Base-by-base conservation (phyloP, 805 yeast genomes). In the Cyberlindnera mrakii region DNA sequence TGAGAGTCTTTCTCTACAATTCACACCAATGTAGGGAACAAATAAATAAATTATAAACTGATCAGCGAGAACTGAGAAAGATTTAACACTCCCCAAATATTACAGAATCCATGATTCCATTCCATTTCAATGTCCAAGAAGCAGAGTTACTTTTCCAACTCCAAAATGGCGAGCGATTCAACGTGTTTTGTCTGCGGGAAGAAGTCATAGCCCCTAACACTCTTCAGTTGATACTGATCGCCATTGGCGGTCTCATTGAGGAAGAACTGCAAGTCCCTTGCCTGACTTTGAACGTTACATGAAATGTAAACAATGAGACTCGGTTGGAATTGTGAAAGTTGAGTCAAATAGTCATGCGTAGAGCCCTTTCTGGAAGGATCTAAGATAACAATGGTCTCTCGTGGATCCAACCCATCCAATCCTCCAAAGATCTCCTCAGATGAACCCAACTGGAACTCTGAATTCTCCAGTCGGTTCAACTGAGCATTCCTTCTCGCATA, bases 301-400 rank as follows among this genome's bases (percentile, higher is more conserved):
- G 96, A 86, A 43, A 91, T 82, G 64, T 91, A 91, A 14, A 93
- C 88, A 42, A 93, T 78, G 50, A 81, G 77, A 17, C 81, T 81
- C 4, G 99, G 98, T 45, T 74, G 69, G 65, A 85, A 91, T 6
- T 69, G 81, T n/a, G 95, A 75, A 43, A 91, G 69, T 67, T 91
- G 99, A 44, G 78, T 77, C 63, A 91, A 68, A 56, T 90, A 91
- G 15, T 78, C 77, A 33, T 78, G 81, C 58, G 86, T 96, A 57
- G 98, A 90, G 1, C 99, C 99, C 63, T 91, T 93, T 58, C 99
- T 78, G 32, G 99, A 96, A 2, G 99, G 99, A 61, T 91, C 99
- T 54, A 93, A 71, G 37, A 91, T 86, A 31, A 93, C 90, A 6
- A 95, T 77, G 0, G 98, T 91, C 56, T 74, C 75, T n/a, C 77